Base-by-base conservation (phyloP, 331 rosid genomes). In the Arachis monticola region DNA sequence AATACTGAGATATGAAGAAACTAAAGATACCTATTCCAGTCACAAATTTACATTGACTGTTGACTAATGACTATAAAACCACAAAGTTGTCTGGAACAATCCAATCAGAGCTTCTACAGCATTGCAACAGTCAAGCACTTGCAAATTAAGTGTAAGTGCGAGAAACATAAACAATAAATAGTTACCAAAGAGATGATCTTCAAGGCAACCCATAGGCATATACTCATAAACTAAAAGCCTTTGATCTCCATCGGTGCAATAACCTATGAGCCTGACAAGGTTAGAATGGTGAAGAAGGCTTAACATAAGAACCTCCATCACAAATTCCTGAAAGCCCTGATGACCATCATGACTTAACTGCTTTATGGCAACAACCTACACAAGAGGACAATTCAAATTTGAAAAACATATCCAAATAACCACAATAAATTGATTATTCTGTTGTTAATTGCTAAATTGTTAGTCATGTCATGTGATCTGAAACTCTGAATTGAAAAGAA, bases 241-340 rank as follows among this genome's bases (percentile, higher is more conserved):
- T 72, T 92, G 91, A 88, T 93, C 97, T 61, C 98, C 98, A 74
- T 93, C 97, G 5, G 98, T 93, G 85, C 97, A 93, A 84, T 91
- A 93, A 64, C 97, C 98, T 67, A 84, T 88, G 82, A 93, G 88
- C 53, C 84, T 93, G 44, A 93, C 98, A 6, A 89, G 97, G 77
- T 93, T 93, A 60, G 90, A 52, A 82, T 93, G 94, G 77, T 93
- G 97, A 42, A 89, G 82, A 77, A 93, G 74, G 82, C 97, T 94
- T 72, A 94, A 79, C 99, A 94, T 90, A 65, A 94, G 93, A 85
- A 94, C 99, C 90, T 94, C 99, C 0, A 87, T 87, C 5, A 94
- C 83, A 83, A 92, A 94, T 75, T 94, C 99, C 82, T 90, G 95
- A 83, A 87, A 92, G 65, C 99, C 99, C 73, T 94, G 99, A 60